Evolutionary conservation across 352 stramenopile species (phyloP).

Genomic region (Globisporangium okanoganense): DNA sequence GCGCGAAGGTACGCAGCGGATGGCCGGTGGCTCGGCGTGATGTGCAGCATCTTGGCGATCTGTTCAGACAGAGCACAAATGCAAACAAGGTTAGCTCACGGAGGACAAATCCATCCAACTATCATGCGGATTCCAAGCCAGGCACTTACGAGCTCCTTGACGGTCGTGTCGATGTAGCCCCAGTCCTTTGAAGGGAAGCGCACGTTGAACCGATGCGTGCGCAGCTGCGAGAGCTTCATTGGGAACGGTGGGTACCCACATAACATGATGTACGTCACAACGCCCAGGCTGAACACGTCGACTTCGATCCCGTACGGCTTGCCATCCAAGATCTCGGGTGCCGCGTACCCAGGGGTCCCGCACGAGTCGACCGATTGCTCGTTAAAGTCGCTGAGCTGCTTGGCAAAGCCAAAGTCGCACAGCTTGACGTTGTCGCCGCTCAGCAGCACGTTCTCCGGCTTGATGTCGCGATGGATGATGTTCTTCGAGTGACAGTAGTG

Average conservation of each 20-base stretch:
- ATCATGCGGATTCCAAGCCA: background rate
- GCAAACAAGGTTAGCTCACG: background rate
- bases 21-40: slow-evolving; percentile 63
- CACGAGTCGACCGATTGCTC: slow-evolving; percentile 81
- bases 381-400: slow-evolving; percentile 49
- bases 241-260: slow-evolving; percentile 86
- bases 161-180: slow-evolving; percentile 43
- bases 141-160: slow-evolving; percentile 57
- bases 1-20: slow-evolving; percentile 49
- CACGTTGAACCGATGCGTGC: slow-evolving; percentile 79
- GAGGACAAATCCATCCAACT: background rate
- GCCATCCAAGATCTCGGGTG: slow-evolving; percentile 80
- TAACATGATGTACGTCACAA: slow-evolving; percentile 87
- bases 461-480: slow-evolving; percentile 85
- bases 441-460: slow-evolving; percentile 84
- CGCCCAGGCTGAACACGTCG: slow-evolving; percentile 88
- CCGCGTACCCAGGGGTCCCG: slow-evolving; percentile 80
- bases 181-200: slow-evolving; percentile 83
- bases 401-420: slow-evolving; percentile 85
- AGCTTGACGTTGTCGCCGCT: slow-evolving; percentile 75
- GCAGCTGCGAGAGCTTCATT: slow-evolving; percentile 84
- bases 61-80: slow-evolving; percentile 7
- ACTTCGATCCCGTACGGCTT: slow-evolving; percentile 80
- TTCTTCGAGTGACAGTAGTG: slow-evolving; percentile 90
- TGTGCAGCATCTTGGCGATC: slow-evolving; percentile 72